Base-by-base conservation (phyloP, 2,329 filamentous ascomycete species). In the Grosmannia huntii region DNA sequence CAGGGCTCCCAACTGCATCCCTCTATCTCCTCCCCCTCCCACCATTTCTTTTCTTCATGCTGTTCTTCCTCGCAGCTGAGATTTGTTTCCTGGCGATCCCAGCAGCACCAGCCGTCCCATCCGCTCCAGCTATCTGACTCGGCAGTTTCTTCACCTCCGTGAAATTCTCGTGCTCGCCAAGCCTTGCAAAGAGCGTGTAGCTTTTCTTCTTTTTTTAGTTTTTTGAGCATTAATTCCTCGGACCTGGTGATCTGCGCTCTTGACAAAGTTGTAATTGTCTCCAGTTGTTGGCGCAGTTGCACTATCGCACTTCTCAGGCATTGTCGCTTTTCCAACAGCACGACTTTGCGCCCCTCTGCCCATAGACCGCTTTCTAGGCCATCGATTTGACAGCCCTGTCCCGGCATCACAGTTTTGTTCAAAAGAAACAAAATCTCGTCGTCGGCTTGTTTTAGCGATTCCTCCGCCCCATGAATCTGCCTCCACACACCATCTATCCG, bases 31-130 rank as follows among this genome's bases (percentile, higher is more conserved):
- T 33, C 50, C 7, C 25, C 53, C 28, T 44, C 53, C 28, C 46
- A 36, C 28, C 28, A 49, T 50, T 41, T 41, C n/a, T 33, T 48
- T 2, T 51, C 49, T 7, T 54, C n/a, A 3, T 56, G 19, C 19
- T 21, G 6, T 9, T 56, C 11, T 52, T n/a, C 28, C 5, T 53
- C n/a, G 10, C 21, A 9, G 33, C 19, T 16, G 11, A 14, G 1
- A 14, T 55, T 38, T 16, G 12, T 21, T 31, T 55, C 53, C 11
- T 57, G n/a, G 12, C 23, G 31, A 21, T 57, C 58, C 60, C 61
- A 62, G 12, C 55, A 53, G 21, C 57, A 58, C 61, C 61, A 62
- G 5, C 55, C 61, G 21, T 59, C n/a, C 59, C 61, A 62, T 3
- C 51, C 60, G 14, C 23, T 23, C 33, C 49, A 41, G 0, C 14